A percentile compares a stretch with the other conserved stretches of the same genome.
Conservation (phyloP, 208 protist genomes). For the Leishmania major region DNA sequence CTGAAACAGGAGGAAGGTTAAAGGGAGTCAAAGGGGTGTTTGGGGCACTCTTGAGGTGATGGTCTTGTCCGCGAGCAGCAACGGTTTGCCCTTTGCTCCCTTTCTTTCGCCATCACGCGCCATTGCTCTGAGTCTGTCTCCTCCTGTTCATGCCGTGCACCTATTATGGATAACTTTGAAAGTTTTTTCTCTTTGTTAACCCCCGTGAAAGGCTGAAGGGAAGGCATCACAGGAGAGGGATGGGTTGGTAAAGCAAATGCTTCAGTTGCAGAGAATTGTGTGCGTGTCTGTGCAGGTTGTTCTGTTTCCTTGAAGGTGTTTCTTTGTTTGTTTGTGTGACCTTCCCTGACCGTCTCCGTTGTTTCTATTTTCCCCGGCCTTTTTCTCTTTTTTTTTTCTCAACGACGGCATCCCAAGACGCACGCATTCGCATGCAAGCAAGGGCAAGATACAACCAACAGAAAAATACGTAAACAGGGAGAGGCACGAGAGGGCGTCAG, state of each 20-base stretch:
- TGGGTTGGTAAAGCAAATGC: not conserved
- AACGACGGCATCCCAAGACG: not conserved
- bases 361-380: not conserved
- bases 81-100: slow-evolving; percentile 2
- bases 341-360: not conserved
- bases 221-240: not conserved
- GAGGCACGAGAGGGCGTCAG: not conserved
- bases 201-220: not conserved
- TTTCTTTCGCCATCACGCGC: not conserved
- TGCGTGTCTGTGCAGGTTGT: not conserved
- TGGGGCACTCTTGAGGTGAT: not conserved
- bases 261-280: not conserved
- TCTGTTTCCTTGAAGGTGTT: not conserved
- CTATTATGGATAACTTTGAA: not conserved
- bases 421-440: not conserved
- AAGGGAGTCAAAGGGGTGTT: not conserved
- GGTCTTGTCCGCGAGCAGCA: not conserved
- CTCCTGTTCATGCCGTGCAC: not conserved
- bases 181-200: not conserved
- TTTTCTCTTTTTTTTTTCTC: not conserved
- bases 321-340: no score
- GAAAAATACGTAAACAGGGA: not conserved
- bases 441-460: not conserved
- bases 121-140: not conserved
- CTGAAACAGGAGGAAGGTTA: not conserved